Conservation (phyloP, 768 basidiomycete species). For the Lentinula raphanica region DNA sequence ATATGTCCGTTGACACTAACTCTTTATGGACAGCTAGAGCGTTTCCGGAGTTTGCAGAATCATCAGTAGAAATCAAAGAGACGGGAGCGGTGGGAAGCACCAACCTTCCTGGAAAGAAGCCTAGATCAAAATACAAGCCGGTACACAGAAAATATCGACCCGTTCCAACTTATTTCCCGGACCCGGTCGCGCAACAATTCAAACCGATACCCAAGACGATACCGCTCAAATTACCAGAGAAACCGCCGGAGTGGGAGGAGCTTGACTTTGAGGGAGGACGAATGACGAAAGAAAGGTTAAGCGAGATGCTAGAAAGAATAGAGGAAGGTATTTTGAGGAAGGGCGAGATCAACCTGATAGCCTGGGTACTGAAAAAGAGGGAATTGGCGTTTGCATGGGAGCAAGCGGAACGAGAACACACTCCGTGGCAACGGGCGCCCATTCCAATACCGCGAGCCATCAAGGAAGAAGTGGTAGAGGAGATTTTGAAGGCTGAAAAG, state of each 20-base stretch:
- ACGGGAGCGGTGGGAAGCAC: too few relatives aligned
- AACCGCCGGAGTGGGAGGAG: not conserved
- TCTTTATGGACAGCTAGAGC: too few relatives aligned
- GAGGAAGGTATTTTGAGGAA: not conserved
- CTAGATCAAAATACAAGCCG: too few relatives aligned
- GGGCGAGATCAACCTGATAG: not conserved
- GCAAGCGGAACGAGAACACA: not conserved
- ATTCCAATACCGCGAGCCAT: not conserved
- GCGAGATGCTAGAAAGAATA: not conserved
- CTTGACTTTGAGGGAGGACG: not conserved
- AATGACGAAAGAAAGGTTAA: not conserved
- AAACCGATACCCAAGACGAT: not conserved
- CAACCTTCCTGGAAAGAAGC: too few relatives aligned
- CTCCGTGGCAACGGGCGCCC: not conserved
- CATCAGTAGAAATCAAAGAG: too few relatives aligned
- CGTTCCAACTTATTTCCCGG: not conserved
- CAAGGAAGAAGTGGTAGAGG: not conserved
- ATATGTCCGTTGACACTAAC: too few relatives aligned
- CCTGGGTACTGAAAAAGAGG: not conserved
- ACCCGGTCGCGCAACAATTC: not conserved
- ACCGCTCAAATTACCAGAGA: not conserved
- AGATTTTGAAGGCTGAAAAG: not conserved
- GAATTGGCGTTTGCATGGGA: not conserved
- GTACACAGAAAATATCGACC: not conserved
- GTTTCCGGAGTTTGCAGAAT: too few relatives aligned